Evolutionary conservation across 2,329 filamentous ascomycete genomes (phyloP).

Genomic region (Penicillium verrucosum): DNA sequence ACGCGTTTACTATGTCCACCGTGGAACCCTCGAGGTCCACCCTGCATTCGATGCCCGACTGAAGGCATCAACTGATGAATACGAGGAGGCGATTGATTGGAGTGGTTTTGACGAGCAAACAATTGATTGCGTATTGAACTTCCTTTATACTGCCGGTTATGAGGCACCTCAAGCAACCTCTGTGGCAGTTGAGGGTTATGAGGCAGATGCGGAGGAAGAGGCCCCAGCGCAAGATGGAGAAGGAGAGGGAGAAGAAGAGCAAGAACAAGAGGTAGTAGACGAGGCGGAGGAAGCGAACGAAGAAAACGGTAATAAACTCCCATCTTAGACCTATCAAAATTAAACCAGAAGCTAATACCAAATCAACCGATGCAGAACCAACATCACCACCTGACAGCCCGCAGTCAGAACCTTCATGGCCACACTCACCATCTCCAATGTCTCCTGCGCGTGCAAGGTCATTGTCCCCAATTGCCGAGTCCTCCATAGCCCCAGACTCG

Average conservation of each 20-base stretch:
- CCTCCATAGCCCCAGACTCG: background rate
- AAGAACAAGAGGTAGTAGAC: background rate
- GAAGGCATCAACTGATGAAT: background rate
- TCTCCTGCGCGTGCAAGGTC: background rate
- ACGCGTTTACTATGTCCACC: background rate
- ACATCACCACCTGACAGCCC: background rate
- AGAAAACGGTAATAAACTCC: background rate
- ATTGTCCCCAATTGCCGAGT: background rate
- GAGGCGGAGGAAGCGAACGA: background rate
- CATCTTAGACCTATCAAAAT: background rate
- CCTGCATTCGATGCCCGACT: background rate
- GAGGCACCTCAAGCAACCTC: background rate
- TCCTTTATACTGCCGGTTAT: background rate
- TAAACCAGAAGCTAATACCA: background rate
- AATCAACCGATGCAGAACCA: background rate
- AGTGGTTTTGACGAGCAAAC: constrained; percentile 1
- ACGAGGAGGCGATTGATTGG: background rate
- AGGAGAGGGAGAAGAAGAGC: background rate
- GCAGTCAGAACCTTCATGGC: background rate
- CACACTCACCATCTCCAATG: background rate
- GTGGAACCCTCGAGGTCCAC: background rate
- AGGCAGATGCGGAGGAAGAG: background rate
- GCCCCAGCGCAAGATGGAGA: background rate
- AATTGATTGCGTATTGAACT: constrained; percentile 1
- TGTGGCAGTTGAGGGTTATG: background rate